Conservation (phyloP, 2,329 filamentous ascomycete species). For the Fusarium pininemorale region DNA sequence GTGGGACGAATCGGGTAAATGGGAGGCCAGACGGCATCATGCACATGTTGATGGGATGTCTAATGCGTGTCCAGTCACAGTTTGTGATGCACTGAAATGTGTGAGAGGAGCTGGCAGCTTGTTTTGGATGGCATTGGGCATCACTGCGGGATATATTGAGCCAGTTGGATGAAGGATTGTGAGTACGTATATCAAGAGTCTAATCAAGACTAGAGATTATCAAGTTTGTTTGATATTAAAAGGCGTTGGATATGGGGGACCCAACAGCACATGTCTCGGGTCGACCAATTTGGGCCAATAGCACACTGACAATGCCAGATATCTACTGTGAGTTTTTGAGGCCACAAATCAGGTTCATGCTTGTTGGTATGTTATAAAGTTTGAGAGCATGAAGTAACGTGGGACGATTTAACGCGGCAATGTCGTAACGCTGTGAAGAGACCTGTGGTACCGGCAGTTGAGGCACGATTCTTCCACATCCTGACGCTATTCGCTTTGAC, state of each 20-base stretch:
- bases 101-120: not conserved
- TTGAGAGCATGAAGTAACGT: not conserved
- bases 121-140: not conserved
- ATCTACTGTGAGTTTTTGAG: not conserved
- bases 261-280: not conserved
- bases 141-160: not conserved
- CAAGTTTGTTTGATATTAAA: not conserved
- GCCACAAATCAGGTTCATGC: not conserved
- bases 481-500: not conserved
- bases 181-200: too few species aligned
- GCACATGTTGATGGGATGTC: not conserved
- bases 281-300: not conserved
- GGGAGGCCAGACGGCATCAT: not conserved
- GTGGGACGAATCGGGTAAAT: conserved; percentile 5
- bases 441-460: not conserved
- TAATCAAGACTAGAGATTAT: not conserved
- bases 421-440: not conserved
- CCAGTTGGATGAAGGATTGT: not conserved
- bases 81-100: not conserved
- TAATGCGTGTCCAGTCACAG: not conserved
- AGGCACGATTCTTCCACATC: not conserved
- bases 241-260: not conserved
- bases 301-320: not conserved
- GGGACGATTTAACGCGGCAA: not conserved
- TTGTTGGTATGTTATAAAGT: not conserved